Base-by-base conservation (phyloP, 495 filamentous ascomycete genomes). In the Trichoderma parareesei region DNA sequence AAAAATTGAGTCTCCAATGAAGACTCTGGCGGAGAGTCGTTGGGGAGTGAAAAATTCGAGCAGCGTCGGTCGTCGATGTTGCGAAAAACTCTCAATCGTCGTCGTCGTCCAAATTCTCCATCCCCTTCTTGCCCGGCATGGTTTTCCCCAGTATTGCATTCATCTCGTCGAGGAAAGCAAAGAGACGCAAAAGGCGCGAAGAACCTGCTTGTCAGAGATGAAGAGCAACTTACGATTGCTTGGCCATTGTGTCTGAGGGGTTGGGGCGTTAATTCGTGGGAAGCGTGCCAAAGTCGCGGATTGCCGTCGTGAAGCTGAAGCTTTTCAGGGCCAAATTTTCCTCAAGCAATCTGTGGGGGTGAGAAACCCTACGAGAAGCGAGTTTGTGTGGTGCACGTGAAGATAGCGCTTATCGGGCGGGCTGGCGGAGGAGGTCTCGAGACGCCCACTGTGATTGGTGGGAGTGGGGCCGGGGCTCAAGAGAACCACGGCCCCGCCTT, bases 181-280 rank as follows among this genome's bases (percentile, higher is more conserved):
- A 20, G 10, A 41, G 37, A 38, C 5, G n/a, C 27, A 27, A 27
- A 27, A 27, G 27, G 2, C 27, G 27, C 27, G 4, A 44, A 33
- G 13, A 5, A 62, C 6, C 6, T n/a, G 43, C 61, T 10, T 41
- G 20, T 16, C n/a, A 20, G 14, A 38, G 8, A 27, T 61, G 41
- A 37, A 37, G 53, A 38, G 20, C 8, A 48, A 80, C 78, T 79
- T 71, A 82, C 79, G 78, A 80, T 27, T 74, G 46, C 72, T 81
- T 81, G 73, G 79, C 78, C 79, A 82, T 82, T 81, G 73, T 73
- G 74, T 74, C 64, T 67, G 70, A 71, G 63, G 72, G 69, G 62
- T 72, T 75, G 65, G 66, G 71, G 46, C 37, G 41, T 59, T 68
- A 44, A 46, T 66, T 57, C 61, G 65, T 62, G 59, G 64, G 46